Base-by-base conservation (phyloP, 2,329 filamentous ascomycete species). In the Aphanocladium album region DNA sequence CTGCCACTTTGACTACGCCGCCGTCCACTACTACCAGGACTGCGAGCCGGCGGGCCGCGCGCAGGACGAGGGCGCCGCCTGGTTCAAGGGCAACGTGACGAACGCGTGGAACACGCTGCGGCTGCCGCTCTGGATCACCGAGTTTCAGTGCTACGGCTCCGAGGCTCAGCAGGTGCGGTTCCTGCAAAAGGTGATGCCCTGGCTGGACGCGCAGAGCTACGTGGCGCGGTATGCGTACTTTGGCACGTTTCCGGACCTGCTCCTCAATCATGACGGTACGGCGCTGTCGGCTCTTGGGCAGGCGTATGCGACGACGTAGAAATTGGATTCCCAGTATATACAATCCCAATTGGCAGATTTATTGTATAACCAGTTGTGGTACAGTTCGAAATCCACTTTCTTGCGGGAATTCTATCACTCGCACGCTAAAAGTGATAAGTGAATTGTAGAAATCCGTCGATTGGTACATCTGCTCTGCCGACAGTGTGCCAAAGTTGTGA, bases 11-110 rank as follows among this genome's bases (percentile, higher is more conserved):
- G 51, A 54, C 51, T 54, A 41, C 43, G 51, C 51, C 21, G 51
- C 51, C 16, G 43, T 54, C 7, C 35, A 54, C 51, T 54, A 54
- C 51, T 54, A 54, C 37, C 51, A 54, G 51, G 51, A 54, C 23
- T 54, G 51, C 23, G 51, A 27, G 51, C 51, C 51, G 21, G 21
- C 21, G 16, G 23, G 35, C 27, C 35, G 35, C 33, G 6, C 33
- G 6, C 6, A 35, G 33, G 23, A 8, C 25, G 50, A 25, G 3
- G 51, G 51, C 19, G 35, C 35, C 21, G 35, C 37, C 11, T 54
- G 51, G 35, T 54, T 54, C 23, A 9, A 21, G 35, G 37, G 51
- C 23, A 54, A 54, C 51, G 51, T 54, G 51, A 54, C 51, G 37
- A 23, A 54, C 51, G 51, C 51, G 35, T 35, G 43, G 23, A 12